Base-by-base conservation (phyloP, 2,329 filamentous ascomycete genomes). In the Diplodia scrobiculata region DNA sequence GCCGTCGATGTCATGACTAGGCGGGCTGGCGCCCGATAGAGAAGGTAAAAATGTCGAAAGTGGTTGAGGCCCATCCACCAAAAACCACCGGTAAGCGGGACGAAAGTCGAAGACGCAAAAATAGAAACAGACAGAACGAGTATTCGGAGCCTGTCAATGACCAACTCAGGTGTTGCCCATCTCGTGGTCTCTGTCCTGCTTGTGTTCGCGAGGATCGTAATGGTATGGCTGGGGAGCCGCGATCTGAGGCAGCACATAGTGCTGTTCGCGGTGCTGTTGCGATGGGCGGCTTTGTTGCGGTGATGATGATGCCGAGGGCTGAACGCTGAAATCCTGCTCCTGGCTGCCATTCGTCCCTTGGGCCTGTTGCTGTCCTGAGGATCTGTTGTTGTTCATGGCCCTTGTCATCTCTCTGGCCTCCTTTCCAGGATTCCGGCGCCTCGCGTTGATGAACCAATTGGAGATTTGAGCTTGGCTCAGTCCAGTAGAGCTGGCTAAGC, bases 391-490 rank as follows among this genome's bases (percentile, higher is more conserved):
- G 34, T 17, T 47, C 32, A 2, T 38, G 25, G 32, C 21, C 48
- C 36, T 50, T 29, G 41, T 45, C 14, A 3, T 2, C 32, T 66
- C 54, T 25, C 53, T 13, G 13, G 53, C 53, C 21, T 66, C 54
- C 10, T 58, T 74, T 73, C 64, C 72, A 68, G 27, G 75, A 74
- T 63, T 72, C 69, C 89, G 86, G 66, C 89, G 83, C 64, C 89
- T 84, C 32, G 89, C 89, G 70, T 92, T 92, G 78, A 91, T 92
- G 77, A 91, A 92, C 89, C 89, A 92, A 77, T 91, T 91, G 68
- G 87, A 90, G 25, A 92, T 90, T 79, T 81, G 36, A 19, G 41
- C 65, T 66, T 73, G 50, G 72, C 70, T 19, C n/a, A 53, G 38
- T 25, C 59, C 34, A n/a, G 58, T 66, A 38, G 10, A 11, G 11